Conservation (phyloP, 768 basidiomycete genomes). For the Kwoniella sp. region DNA sequence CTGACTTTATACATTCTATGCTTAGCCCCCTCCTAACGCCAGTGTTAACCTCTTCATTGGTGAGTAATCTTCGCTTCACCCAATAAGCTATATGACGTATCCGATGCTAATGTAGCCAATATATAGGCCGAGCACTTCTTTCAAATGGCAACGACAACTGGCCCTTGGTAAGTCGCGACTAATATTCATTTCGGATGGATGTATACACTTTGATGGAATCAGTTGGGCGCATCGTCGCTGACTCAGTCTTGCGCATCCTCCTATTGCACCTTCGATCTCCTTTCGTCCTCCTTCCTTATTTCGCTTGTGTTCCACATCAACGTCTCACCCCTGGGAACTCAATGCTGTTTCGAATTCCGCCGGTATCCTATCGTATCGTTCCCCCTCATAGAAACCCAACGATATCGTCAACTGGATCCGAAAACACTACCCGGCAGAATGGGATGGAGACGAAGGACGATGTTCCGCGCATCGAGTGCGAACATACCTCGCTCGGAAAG, state of each 20-base stretch:
- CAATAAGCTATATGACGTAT: not conserved
- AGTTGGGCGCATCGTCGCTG: too few species aligned
- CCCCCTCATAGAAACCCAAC: constrained; percentile 47
- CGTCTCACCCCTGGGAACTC: too few species aligned
- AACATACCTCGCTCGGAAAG: constrained; percentile 51
- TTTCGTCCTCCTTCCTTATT: too few species aligned
- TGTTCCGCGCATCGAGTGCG: constrained; percentile 52
- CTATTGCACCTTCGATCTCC: too few species aligned
- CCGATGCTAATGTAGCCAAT: constrained; percentile 4
- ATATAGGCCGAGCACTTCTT: constrained; percentile 44
- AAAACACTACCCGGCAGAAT: constrained; percentile 49
- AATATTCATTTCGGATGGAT: not conserved
- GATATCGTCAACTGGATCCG: constrained; percentile 53
- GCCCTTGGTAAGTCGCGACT: constrained; percentile 42
- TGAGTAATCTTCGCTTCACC: too few species aligned
- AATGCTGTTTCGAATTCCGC: too few species aligned
- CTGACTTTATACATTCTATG: constrained; percentile 10
- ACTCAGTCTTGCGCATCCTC: too few species aligned
- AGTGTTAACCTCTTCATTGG: constrained; percentile 52
- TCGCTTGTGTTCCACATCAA: too few species aligned
- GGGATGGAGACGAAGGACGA: constrained; percentile 53
- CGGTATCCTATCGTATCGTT: too few species aligned
- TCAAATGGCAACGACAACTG: constrained; percentile 52
- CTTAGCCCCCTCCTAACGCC: constrained; percentile 48
- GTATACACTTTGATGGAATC: too few species aligned